Evolutionary conservation across 1,284 basidiomycete species (phyloP), one percentile per base, ranked within the genome.

Genomic region (Porogramme epimiltina): DNA sequence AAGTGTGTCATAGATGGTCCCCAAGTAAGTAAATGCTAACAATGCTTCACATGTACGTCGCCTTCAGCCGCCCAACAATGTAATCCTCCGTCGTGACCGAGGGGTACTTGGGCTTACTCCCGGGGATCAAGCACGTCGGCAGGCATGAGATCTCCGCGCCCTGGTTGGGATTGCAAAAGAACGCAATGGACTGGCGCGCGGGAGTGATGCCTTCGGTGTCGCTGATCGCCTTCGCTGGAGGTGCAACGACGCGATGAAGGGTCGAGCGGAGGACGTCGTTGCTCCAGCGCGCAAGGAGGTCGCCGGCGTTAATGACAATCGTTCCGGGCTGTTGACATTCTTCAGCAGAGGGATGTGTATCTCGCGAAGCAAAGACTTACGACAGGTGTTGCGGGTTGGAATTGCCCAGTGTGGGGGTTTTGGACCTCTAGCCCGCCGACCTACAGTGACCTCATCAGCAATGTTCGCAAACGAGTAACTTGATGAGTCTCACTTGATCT

Each of bases 141-240:
- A 94, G 70, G 60, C 89, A 89, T 22, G 82, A 74, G 54, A 94
- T 87, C 51, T 79, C 72, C 15, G 87, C 75, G 41, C 79, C 77
- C 53, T 82, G 81, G 60, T 93, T 92, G 6, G 91, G 91, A 62
- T 91, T 93, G 73, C 87, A 91, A 72, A 94, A 94, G 75, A 90
- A 93, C 4, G 89, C 91, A 51, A 94, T 88, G 11, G 87, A 91
- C 66, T 92, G 89, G 24, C 91, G 79, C 3, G 74, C 69, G 0
- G 90, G 84, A 0, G 82, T 89, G 51, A 83, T 70, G 25, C 70
- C 72, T 57, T 83, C 80, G 2, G 70, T 74, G 9, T 76, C 73
- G 54, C 66, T 79, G 51, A 80, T 68, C 52, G 76, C 74, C 59
- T 73, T 69, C 3, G 74, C 74, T 1, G 81, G 75, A 22, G 91